A percentile compares a stretch with the other conserved stretches of the same genome.
Evolutionary conservation across 2,329 filamentous ascomycete species (phyloP).

Genomic region (Neofusicoccum cordaticola): DNA sequence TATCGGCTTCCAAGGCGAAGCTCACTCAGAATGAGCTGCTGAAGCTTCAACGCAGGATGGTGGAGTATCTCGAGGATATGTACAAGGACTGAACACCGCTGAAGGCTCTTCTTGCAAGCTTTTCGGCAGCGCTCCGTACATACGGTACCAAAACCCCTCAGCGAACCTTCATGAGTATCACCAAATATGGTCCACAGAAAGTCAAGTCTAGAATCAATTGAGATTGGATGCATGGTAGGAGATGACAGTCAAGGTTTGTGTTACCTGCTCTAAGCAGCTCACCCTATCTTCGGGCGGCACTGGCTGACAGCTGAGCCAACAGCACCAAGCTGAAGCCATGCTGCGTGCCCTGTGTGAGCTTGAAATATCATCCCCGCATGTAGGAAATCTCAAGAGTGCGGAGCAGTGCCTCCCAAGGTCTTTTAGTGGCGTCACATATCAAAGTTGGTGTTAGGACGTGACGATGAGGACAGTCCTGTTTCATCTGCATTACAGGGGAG

Average conservation of each 20-base stretch:
- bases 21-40: conserved; percentile 33
- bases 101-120: neutral
- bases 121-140: neutral
- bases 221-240: neutral
- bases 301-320: neutral
- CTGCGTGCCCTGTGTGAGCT: neutral
- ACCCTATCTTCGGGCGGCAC: neutral
- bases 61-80: conserved; percentile 38
- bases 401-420: neutral
- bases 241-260: no score
- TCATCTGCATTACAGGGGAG: no score
- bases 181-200: no score
- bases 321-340: neutral
- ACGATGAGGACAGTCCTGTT: no score
- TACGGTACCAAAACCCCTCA: no score
- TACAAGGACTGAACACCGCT: conserved; percentile 30
- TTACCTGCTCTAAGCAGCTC: no score
- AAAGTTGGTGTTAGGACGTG: no score
- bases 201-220: no score
- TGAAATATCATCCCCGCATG: no score
- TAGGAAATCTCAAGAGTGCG: neutral
- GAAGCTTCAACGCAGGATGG: conserved; percentile 34
- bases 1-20: conserved; percentile 15
- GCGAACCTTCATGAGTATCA: no score
- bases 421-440: neutral